phyloP scores from a whole-genome alignment of 495 filamentous ascomycete genomes.

The Bathelium albidoporum region DNA sequence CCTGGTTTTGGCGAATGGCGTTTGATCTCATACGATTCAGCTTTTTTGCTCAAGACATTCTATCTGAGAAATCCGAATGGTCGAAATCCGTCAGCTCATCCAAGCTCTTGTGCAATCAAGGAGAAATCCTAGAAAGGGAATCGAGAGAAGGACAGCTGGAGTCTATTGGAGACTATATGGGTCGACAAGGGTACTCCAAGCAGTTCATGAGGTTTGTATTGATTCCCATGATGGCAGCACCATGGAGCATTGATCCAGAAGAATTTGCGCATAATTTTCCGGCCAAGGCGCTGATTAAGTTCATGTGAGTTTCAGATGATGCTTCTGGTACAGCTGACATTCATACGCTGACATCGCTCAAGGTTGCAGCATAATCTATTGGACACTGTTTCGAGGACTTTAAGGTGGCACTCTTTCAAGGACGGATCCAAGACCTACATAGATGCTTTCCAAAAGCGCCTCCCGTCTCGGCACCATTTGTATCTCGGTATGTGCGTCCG shows the following conservation, averaged over 20 bases:
- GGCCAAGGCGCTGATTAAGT: background rate
- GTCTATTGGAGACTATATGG: background rate
- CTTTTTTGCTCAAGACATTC: background rate
- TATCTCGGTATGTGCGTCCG: background rate
- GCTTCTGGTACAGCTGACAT: background rate
- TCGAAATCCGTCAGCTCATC: no score
- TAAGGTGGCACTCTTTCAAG: background rate
- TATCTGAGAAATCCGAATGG: background rate
- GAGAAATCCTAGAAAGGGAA: background rate
- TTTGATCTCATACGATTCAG: background rate
- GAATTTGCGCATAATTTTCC: background rate
- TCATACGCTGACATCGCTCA: background rate
- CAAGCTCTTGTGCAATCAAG: background rate
- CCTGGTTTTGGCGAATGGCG: background rate
- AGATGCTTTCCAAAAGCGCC: background rate
- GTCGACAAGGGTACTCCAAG: background rate
- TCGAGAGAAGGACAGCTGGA: background rate
- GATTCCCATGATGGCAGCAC: background rate
- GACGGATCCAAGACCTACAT: background rate
- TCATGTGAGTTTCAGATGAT: background rate
- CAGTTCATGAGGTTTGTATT: background rate
- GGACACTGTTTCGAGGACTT: background rate
- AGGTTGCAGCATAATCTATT: background rate
- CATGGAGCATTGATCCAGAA: background rate
- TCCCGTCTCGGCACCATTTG: background rate